Base-by-base conservation (phyloP, 805 yeast species). In the Hanseniaspora jakobsenii region DNA sequence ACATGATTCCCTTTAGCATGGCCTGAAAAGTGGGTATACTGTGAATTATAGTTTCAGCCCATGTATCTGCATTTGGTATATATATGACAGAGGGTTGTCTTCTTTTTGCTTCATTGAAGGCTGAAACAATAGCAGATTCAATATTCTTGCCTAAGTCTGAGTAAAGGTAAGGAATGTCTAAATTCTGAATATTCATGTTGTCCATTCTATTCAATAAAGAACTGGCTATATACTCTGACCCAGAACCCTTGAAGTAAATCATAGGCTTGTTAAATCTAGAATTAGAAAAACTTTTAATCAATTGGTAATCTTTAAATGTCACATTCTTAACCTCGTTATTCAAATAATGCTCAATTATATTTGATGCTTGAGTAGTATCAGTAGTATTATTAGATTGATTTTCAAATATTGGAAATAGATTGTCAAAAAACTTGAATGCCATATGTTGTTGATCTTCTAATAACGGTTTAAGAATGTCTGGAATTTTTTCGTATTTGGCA, bases 31-130 rank as follows among this genome's bases (percentile, higher is more conserved):
- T 35, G 8, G 38, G 14, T 28, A 91, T 68, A 2, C 91, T 78
- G 1, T 86, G 74, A 50, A 73, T 73, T 1, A 87, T 84, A 2
- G 83, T 68, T 10, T 71, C 75, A 0, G 85, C 73, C 86, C 95
- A 85, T 8, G 77, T 71, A 47, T 85, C 85, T 41, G 85, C 64
- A 55, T 81, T 81, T 3, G 97, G 95, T 40, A 91, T 73, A 57
- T 73, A 81, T 2, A 91, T 64, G 13, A 91, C 78, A 7, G 94
- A 73, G 0, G 97, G 98, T 48, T 81, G 81, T 50, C 89, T 93
- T 55, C 94, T 73, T 51, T 82, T 73, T 5, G 94, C 91, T 61
- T 91, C 98, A 18, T 81, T 67, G 54, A 91, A 79, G 32, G 81
- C 70, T 56, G 84, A 95, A 23, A 89, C 82, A 17, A 86, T 70